These are phyloP conservation scores for Delphinella strobiligena DNA, from an alignment of 2,329 filamentous ascomycete genomes.

Conservation along the genomic window DNA sequence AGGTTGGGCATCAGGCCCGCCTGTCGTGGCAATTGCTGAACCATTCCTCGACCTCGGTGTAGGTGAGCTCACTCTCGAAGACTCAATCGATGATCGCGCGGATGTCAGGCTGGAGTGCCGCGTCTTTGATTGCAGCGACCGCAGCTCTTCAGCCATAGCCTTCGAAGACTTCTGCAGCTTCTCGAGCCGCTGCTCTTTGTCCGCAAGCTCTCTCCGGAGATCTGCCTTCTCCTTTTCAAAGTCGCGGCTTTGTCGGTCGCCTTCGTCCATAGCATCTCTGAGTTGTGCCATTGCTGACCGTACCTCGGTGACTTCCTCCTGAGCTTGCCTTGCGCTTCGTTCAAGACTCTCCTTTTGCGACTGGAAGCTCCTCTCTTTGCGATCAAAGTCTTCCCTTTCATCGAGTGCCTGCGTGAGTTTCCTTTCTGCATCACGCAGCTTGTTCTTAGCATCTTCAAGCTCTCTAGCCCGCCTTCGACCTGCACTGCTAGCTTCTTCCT, in stretches of 20 bases:
- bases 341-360: constrained; percentile 66
- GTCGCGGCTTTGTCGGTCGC: constrained; percentile 73
- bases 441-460: constrained; percentile 71
- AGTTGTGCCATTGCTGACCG: constrained; percentile 66
- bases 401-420: constrained; percentile 57
- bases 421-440: constrained; percentile 69
- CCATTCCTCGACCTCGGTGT: constrained; percentile 22
- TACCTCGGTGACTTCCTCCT: constrained; percentile 63
- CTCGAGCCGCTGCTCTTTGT: constrained; percentile 64
- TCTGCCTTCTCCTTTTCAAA: constrained; percentile 72
- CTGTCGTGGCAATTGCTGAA: constrained; percentile 13
- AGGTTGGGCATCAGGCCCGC: constrained; percentile 7
- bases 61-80: constrained; percentile 37
- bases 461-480: constrained; percentile 69
- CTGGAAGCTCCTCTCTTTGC: constrained; percentile 62
- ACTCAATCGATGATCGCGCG: constrained; percentile 48
- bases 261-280: constrained; percentile 70
- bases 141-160: constrained; percentile 47
- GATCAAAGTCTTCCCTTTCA: constrained; percentile 68
- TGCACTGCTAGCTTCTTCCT: constrained; percentile 75
- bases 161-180: constrained; percentile 61
- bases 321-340: constrained; percentile 52
- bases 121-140: constrained; percentile 28
- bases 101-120: constrained; percentile 37
- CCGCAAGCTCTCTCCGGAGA: constrained; percentile 63